phyloP scores from a whole-genome alignment of 2,329 filamentous ascomycete species.

The Simplicillium sp. region DNA sequence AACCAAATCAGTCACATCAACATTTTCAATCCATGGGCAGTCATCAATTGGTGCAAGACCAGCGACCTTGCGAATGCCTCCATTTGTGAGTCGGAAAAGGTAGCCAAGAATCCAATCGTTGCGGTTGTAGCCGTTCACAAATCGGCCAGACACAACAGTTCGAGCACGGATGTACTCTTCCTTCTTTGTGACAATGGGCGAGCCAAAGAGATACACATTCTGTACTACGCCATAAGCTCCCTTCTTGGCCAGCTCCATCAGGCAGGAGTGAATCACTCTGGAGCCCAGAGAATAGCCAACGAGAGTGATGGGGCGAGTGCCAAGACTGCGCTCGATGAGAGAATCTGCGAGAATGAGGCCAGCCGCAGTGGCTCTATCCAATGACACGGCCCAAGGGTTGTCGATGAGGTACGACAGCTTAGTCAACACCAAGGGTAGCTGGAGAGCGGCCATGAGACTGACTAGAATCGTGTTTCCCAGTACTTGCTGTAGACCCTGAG shows the following conservation, averaged over 20 bases:
- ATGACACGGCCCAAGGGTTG: slow-evolving; percentile 96
- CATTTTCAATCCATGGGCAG: slow-evolving; percentile 77
- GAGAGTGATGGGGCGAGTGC: slow-evolving; percentile 82
- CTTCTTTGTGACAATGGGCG: slow-evolving; percentile 80
- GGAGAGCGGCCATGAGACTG: slow-evolving; percentile 83
- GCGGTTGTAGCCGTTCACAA: slow-evolving; percentile 86
- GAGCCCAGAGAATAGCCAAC: slow-evolving; percentile 92
- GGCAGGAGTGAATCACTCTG: slow-evolving; percentile 83
- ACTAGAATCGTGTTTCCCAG: slow-evolving; percentile 83
- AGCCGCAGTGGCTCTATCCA: slow-evolving; percentile 78
- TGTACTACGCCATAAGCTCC: slow-evolving; percentile 83
- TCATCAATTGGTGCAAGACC: slow-evolving; percentile 70
- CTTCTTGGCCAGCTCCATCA: slow-evolving; percentile 76
- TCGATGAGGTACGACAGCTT: slow-evolving; percentile 96
- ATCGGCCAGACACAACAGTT: slow-evolving; percentile 82
- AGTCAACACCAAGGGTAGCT: slow-evolving; percentile 83
- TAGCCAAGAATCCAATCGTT: slow-evolving; percentile 98
- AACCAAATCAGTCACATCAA: slow-evolving; percentile 78
- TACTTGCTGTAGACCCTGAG: slow-evolving; percentile 91
- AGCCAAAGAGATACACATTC: slow-evolving; percentile 92
- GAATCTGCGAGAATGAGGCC: slow-evolving; percentile 93
- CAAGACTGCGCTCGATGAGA: slow-evolving; percentile 81
- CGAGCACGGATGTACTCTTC: slow-evolving; percentile 79
- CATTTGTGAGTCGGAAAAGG: slow-evolving; percentile 86
- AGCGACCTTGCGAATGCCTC: slow-evolving; percentile 81